Conservation (phyloP, 768 basidiomycete genomes). For the Arthromyces matolae region DNA sequence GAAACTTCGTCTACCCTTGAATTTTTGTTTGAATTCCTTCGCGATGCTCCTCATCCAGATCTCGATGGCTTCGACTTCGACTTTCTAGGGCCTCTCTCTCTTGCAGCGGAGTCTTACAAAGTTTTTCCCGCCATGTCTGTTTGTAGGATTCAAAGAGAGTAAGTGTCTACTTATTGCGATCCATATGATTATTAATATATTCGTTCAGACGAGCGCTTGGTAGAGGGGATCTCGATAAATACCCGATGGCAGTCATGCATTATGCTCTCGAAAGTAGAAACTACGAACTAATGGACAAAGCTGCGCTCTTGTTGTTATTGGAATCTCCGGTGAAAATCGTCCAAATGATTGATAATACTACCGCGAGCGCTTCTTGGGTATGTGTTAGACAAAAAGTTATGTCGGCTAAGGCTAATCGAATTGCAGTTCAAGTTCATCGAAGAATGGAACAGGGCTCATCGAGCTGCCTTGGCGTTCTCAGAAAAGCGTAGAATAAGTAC, state of each 20-base stretch:
- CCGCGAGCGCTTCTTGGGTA: not conserved
- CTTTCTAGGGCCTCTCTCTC: constrained; percentile 4
- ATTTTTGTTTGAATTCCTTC: constrained; percentile 2
- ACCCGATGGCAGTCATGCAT: not conserved
- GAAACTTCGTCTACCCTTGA: not conserved
- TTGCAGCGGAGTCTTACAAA: constrained; percentile 3
- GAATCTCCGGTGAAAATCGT: not conserved
- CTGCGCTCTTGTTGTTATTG: not conserved
- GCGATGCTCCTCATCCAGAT: constrained; percentile 3
- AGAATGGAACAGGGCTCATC: constrained; percentile 1
- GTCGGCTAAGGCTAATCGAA: not conserved
- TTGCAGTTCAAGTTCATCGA: constrained; percentile 3
- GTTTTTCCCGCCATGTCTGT: not conserved
- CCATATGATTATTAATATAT: not conserved
- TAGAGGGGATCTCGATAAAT: not conserved
- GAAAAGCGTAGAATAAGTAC: not conserved
- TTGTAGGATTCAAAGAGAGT: constrained; percentile 2
- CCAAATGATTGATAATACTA: not conserved
- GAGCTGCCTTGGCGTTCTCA: not conserved
- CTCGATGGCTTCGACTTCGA: not conserved
- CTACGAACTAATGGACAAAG: constrained; percentile 4
- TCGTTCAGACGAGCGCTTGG: not conserved
- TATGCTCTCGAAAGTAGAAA: not conserved
- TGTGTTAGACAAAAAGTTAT: no score
- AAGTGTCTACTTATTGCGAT: no score